A percentile compares a stretch with the other conserved stretches of the same genome.
phyloP scores from a whole-genome alignment of 495 filamentous ascomycete species.

The Echria macrotheca region DNA sequence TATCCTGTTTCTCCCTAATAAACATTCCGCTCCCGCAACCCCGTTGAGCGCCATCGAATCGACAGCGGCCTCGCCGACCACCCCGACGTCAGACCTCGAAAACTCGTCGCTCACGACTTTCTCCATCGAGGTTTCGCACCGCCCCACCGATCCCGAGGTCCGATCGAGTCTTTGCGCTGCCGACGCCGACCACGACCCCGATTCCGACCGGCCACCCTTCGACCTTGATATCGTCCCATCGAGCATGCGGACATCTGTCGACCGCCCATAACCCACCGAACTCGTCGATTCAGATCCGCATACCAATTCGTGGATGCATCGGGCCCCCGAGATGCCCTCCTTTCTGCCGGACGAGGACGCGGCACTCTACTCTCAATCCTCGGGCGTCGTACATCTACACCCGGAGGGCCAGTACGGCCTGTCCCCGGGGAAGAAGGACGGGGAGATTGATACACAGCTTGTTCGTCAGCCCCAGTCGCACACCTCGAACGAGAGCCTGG shows the following conservation, averaged over 20 bases:
- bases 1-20: slow-evolving; percentile 15
- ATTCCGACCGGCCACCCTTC: background rate
- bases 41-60: background rate
- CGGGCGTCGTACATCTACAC: slow-evolving; percentile 30
- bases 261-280: slow-evolving; percentile 7
- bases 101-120: too few relatives aligned
- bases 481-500: slow-evolving; percentile 33
- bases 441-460: slow-evolving; percentile 26
- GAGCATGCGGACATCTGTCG: slow-evolving; percentile 21
- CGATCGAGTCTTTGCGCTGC: background rate
- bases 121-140: too few relatives aligned
- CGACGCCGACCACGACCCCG: background rate
- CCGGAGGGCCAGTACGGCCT: slow-evolving; percentile 27
- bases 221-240: background rate
- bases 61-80: background rate
- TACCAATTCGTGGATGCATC: slow-evolving; percentile 11
- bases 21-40: background rate
- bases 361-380: slow-evolving; percentile 39
- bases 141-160: too few relatives aligned
- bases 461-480: slow-evolving; percentile 26
- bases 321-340: slow-evolving; percentile 49
- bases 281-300: slow-evolving; percentile 12
- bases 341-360: slow-evolving; percentile 49
- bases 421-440: slow-evolving; percentile 23
- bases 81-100: too few relatives aligned